Evolutionary conservation across 176 grass and related monocot genomes (phyloP).

Genomic region (Eleusine indica): DNA sequence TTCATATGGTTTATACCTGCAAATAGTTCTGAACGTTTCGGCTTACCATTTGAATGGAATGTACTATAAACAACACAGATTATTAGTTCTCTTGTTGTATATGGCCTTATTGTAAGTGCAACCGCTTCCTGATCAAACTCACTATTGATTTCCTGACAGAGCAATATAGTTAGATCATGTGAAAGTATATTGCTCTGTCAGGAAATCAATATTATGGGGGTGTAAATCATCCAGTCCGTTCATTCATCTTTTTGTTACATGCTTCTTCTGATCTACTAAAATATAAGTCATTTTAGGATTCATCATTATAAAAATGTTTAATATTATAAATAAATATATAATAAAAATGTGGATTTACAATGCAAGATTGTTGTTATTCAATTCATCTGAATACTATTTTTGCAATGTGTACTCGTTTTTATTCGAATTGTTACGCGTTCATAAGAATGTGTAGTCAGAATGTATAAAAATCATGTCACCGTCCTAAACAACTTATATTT

Average conservation of each 20-base stretch:
- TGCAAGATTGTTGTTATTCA: no score
- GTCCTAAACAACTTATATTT: no score
- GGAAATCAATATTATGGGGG: neutral
- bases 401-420: no score
- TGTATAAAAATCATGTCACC: no score
- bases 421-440: no score
- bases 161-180: neutral
- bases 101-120: slow-evolving; percentile 2
- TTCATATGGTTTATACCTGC: neutral
- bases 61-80: neutral
- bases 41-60: neutral
- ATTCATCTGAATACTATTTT: no score
- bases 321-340: no score
- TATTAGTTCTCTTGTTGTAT: neutral
- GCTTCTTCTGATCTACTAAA: no score
- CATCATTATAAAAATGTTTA: neutral
- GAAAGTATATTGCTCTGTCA: neutral
- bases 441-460: no score
- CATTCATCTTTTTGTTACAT: neutral
- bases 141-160: no score
- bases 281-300: neutral
- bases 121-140: neutral
- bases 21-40: neutral
- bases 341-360: no score
- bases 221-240: neutral